Evolutionary conservation across 805 yeast genomes (phyloP).

Genomic region (Candida broadrunensis): DNA sequence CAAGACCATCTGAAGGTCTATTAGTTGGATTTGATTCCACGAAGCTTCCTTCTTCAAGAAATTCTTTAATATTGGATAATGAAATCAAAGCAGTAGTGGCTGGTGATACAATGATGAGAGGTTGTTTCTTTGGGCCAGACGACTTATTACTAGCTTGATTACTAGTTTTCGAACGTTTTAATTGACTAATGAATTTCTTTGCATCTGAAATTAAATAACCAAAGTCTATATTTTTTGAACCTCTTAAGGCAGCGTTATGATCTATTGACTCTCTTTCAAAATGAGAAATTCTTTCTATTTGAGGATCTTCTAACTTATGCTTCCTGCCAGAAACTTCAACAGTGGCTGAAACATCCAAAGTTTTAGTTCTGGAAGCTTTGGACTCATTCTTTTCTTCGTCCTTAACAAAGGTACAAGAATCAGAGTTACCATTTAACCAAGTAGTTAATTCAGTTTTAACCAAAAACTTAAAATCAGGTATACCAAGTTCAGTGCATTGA

Average conservation of each 20-base stretch:
- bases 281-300: conserved; percentile 41
- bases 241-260: conserved; percentile 62
- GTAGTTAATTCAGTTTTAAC: conserved; percentile 82
- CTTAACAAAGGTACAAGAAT: conserved; percentile 49
- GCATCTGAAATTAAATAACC: conserved; percentile 69
- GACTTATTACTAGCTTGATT: conserved; percentile 7
- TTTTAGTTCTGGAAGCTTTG: conserved; percentile 7
- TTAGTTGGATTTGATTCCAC: conserved; percentile 47
- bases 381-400: conserved; percentile 20
- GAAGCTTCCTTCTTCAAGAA: conserved; percentile 67
- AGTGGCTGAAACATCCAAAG: neutral
- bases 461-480: conserved; percentile 73
- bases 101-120: conserved; percentile 43
- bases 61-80: conserved; percentile 37
- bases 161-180: conserved; percentile 31
- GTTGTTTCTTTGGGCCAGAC: conserved; percentile 30
- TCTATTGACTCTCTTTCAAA: conserved; percentile 53
- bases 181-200: conserved; percentile 50
- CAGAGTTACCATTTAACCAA: conserved; percentile 73
- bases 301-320: conserved; percentile 44
- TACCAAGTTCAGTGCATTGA: conserved; percentile 60
- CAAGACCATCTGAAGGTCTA: conserved; percentile 34
- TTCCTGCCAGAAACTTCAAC: conserved; percentile 10
- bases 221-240: conserved; percentile 64
- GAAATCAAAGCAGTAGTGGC: conserved; percentile 42